phyloP scores from a whole-genome alignment of 148 eudicot genomes.

The Vaccinium myrtillus region DNA sequence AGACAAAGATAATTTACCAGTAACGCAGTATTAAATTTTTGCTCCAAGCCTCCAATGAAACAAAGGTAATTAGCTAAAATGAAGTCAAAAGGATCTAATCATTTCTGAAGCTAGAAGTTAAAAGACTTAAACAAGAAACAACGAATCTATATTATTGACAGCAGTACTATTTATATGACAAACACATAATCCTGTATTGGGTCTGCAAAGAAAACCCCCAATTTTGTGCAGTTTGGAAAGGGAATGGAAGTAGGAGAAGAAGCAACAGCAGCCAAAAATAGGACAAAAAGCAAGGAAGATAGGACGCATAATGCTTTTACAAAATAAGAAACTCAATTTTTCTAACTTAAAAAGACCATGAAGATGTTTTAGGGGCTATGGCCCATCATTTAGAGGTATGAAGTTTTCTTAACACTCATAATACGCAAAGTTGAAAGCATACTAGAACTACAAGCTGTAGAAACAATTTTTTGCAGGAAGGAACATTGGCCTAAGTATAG shows the following conservation, averaged over 20 bases:
- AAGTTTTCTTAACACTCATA: neutral
- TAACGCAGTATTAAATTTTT: neutral
- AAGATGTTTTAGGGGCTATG: neutral
- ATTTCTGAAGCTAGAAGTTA: neutral
- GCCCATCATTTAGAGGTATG: neutral
- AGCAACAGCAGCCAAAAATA: neutral
- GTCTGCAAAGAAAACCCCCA: neutral
- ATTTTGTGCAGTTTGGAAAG: neutral
- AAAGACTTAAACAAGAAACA: neutral
- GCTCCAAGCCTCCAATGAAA: neutral
- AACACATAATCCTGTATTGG: neutral
- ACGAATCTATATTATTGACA: neutral
- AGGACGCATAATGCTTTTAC: neutral
- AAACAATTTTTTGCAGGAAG: neutral
- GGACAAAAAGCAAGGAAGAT: neutral
- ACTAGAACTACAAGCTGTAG: neutral
- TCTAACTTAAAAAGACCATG: neutral
- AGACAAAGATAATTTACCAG: neutral
- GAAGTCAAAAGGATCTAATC: neutral
- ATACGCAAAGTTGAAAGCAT: neutral
- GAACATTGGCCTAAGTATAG: neutral
- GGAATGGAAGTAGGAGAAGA: neutral
- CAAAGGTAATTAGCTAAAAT: slow-evolving; percentile 1
- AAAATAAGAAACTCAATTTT: neutral
- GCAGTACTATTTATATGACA: neutral